These are phyloP conservation scores for Marvania coccoides DNA, from an alignment of 139 green algal genomes.

Conservation along the genomic window DNA sequence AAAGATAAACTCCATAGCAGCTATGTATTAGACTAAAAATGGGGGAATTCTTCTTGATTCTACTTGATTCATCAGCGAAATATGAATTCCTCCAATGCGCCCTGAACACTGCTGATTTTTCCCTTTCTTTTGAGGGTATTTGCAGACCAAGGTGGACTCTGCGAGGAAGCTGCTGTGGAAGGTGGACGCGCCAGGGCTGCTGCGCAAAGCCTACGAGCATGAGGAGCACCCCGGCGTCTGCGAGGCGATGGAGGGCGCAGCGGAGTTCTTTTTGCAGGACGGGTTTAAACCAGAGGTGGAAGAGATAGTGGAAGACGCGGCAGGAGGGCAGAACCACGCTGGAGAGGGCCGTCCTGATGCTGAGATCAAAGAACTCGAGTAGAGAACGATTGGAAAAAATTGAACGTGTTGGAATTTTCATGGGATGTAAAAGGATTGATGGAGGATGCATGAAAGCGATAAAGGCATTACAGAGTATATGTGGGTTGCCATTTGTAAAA, in stretches of 20 bases:
- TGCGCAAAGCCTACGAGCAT: conserved; percentile 59
- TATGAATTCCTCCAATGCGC: too few relatives aligned
- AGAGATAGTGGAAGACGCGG: neutral
- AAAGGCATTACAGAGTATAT: too few relatives aligned
- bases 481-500: too few relatives aligned
- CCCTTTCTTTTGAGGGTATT: conserved; percentile 7
- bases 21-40: too few relatives aligned
- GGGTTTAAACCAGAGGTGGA: conserved; percentile 3
- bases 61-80: too few relatives aligned
- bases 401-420: neutral
- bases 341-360: neutral
- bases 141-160: conserved; percentile 13
- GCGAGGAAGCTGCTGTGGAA: conserved; percentile 58
- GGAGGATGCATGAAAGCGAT: too few relatives aligned
- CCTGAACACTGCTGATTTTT: neutral
- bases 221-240: conserved; percentile 54
- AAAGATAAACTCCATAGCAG: too few relatives aligned
- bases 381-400: neutral
- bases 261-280: conserved; percentile 37
- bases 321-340: neutral
- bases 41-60: too few relatives aligned
- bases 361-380: conserved; percentile 18
- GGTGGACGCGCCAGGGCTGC: conserved; percentile 39
- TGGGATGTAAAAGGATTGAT: neutral
- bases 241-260: conserved; percentile 51